phyloP scores from a whole-genome alignment of 805 yeast species.

The Candida germanica region DNA sequence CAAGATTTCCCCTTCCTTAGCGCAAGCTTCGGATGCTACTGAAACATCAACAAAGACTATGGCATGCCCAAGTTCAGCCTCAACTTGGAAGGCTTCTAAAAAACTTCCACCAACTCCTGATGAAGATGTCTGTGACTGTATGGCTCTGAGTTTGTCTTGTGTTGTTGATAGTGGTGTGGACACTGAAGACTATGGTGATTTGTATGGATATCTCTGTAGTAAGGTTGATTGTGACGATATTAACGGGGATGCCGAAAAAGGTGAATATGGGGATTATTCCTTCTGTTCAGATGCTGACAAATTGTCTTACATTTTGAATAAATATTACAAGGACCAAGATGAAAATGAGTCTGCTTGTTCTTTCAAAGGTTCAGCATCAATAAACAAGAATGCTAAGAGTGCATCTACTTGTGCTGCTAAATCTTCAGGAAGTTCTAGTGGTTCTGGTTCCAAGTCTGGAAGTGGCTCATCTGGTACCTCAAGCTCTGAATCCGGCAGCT shows the following conservation, averaged over 20 bases:
- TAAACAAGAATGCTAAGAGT: slow-evolving; percentile 27
- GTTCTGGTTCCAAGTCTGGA: slow-evolving; percentile 19
- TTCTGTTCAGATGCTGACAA: slow-evolving; percentile 66
- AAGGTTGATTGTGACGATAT: slow-evolving; percentile 57
- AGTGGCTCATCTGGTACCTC: slow-evolving; percentile 20
- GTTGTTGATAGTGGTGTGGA: slow-evolving; percentile 55
- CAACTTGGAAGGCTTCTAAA: slow-evolving; percentile 66
- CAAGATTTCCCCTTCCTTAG: slow-evolving; percentile 35
- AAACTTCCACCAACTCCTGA: slow-evolving; percentile 79
- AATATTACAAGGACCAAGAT: slow-evolving; percentile 53
- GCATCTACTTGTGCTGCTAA: slow-evolving; percentile 28
- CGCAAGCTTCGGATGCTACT: slow-evolving; percentile 32
- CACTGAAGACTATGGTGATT: slow-evolving; percentile 53
- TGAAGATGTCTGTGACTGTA: slow-evolving; percentile 60
- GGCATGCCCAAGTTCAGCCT: slow-evolving; percentile 63
- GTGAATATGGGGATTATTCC: slow-evolving; percentile 70
- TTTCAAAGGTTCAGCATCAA: slow-evolving; percentile 65
- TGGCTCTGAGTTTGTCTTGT: slow-evolving; percentile 54
- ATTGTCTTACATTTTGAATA: slow-evolving; percentile 62
- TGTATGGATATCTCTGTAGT: slow-evolving; percentile 60
- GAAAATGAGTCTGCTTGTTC: slow-evolving; percentile 53
- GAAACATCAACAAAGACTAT: slow-evolving; percentile 45
- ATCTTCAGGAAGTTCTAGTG: slow-evolving; percentile 17
- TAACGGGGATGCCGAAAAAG: slow-evolving; percentile 57
- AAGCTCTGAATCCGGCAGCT: slow-evolving; percentile 20